Base-by-base conservation (phyloP, 2,329 filamentous ascomycete species). In the Penicillium janthinellum region DNA sequence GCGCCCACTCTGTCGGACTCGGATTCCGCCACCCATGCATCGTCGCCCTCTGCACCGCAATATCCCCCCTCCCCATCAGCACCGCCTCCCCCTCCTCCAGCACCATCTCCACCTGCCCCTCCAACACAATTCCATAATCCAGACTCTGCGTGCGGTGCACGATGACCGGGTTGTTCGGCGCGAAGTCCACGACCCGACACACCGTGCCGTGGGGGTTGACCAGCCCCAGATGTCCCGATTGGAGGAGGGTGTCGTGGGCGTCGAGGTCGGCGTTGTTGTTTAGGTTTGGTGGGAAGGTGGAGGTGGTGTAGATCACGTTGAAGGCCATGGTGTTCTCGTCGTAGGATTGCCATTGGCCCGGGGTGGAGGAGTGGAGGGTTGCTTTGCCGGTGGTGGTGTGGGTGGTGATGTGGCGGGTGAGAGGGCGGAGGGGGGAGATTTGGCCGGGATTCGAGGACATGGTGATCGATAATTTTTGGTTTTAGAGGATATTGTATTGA, bases 1-100 rank as follows among this genome's bases (percentile, higher is more conserved):
- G 70, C 15, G 79, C 74, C 82, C 82, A 83, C 51, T 79, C 77
- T 14, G 77, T 81, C 49, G 71, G 62, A 60, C 77, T 81, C 15
- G 73, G 69, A 59, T 86, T 85, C 51, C 75, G 70, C 83, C 83
- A 85, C 28, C 78, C 78, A 69, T 86, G 84, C 73, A 81, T 82
- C 3, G 83, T 85, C 1, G 78, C 83, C 42, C 84, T 74, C 71
- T 86, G 83, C 20, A 86, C 80, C 10, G 80, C 80, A n/a, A 85
- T 72, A 65, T 86, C 84, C 2, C 84, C 84, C 11, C 77, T 73
- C 49, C 74, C 72, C 77, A 86, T 74, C 25, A 75, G 58, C 47
- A 76, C 75, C 51, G 69, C 75, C 57, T 81, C 82, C 1, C 84
- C 83, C n/a, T 79, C 79, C 59, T 84, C 84, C 4, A 86, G 70